Evolutionary conservation across 176 grass and related monocot species (phyloP), one percentile per base, ranked within the genome.

Genomic region (Microstegium vimineum): DNA sequence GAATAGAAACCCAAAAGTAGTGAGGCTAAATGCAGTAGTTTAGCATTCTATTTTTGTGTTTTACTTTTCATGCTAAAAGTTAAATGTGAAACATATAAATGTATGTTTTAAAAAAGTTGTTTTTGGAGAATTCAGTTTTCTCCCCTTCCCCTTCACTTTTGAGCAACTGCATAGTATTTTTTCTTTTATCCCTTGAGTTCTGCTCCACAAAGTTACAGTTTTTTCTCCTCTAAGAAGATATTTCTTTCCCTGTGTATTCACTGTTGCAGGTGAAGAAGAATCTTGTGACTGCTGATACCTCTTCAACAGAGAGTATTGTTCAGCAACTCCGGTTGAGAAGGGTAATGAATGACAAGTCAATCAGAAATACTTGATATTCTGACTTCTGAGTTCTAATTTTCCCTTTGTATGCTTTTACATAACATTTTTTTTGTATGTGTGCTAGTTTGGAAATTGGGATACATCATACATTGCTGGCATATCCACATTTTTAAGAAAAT

Each of bases 261-360:
- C 69, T 71, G 1, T 71, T 37, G 41, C 78, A 97, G 90, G 86
- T 97, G 74, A 91, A 93, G 85, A 97, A 89, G 75, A 87, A 79
- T 75, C 33, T 73, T 75, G 83, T 69, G 27, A 70, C 23, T 54
- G 52, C 38, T 14, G 67, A 73, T 30, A 35, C 69, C 12, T 85
- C 77, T 74, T 82, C 71, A 5, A 46, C 41, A 35, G 71, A 66
- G 78, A 75, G 33, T 62, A 79, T 70, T 49, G 18, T 75, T 66
- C 80, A 85, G 82, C 71, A 83, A 35, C 66, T 73, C 52, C 88
- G 76, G 22, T 69, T 88, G 27, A 90, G 74, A 93, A 93, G 92
- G 92, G 95, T 94, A 91, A 88, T 26, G 12, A 79, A 47, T 74
- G 15, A 1, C 11, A 26, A 61, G 18, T 37, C 3, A 70, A 76